These are phyloP conservation scores for Bipolaris victoriae DNA, from an alignment of 2,329 filamentous ascomycete species.

Conservation along the genomic window DNA sequence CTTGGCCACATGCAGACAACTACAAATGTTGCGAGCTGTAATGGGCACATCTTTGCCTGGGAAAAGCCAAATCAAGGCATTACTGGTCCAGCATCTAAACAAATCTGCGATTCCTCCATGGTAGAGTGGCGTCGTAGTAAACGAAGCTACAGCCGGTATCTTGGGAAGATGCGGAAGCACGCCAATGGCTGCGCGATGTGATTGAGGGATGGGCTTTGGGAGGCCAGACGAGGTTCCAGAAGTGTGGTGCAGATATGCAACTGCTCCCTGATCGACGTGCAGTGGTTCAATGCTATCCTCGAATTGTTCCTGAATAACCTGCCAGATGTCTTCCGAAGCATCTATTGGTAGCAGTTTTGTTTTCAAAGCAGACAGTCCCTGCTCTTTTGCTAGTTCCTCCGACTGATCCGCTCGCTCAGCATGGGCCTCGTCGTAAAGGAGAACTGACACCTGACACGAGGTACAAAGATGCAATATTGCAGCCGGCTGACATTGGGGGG, in stretches of 20 bases:
- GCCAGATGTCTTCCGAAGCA: constrained; percentile 30
- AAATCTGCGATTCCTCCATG: constrained; percentile 69
- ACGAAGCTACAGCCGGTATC: constrained; percentile 55
- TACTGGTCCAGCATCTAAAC: constrained; percentile 66
- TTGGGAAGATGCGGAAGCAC: constrained; percentile 58
- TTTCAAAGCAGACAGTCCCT: constrained; percentile 12
- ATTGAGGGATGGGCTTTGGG: constrained; percentile 68
- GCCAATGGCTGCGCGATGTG: constrained; percentile 61
- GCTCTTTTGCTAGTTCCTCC: constrained; percentile 19
- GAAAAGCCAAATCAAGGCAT: constrained; percentile 67
- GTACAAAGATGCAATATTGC: constrained; percentile 62
- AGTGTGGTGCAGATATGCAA: constrained; percentile 67
- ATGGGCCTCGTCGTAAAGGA: constrained; percentile 57
- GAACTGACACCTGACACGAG: constrained; percentile 49
- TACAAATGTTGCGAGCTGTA: constrained; percentile 60
- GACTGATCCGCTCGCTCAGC: constrained; percentile 41
- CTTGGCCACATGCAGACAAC: constrained; percentile 53
- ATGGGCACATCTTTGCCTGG: constrained; percentile 63
- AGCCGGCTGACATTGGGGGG: constrained; percentile 55
- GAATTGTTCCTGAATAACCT: constrained; percentile 22
- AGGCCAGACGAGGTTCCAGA: constrained; percentile 69
- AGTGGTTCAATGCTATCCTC: constrained; percentile 16
- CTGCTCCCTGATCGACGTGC: constrained; percentile 40
- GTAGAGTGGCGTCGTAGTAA: constrained; percentile 70
- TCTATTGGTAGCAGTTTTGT: constrained; percentile 24